Percentiles rank a stretch among this genome's conserved stretches.
Conservation (phyloP, 2,329 filamentous ascomycete genomes). For the Xylaria polymorpha region DNA sequence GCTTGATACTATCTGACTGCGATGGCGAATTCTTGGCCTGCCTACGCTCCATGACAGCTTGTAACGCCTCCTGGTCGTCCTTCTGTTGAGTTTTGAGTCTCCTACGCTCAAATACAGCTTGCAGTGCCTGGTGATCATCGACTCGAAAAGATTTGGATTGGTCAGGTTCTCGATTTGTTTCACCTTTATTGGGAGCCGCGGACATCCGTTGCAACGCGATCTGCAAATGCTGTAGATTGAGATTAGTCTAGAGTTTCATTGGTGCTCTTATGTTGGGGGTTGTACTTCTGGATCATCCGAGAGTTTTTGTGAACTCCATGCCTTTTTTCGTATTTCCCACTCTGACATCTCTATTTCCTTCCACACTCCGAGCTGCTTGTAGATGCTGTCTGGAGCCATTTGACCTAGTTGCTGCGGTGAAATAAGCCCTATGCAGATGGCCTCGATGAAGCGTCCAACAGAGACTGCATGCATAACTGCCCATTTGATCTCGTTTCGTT, state of each 20-base stretch:
- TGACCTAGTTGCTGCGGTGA: slow-evolving; percentile 36
- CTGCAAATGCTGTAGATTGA: slow-evolving; percentile 40
- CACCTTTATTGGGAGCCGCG: slow-evolving; percentile 24
- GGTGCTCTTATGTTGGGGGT: slow-evolving; percentile 23
- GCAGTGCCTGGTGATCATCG: slow-evolving; percentile 43
- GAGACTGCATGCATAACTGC: slow-evolving; percentile 41
- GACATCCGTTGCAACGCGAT: slow-evolving; percentile 38
- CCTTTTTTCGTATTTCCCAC: slow-evolving; percentile 36
- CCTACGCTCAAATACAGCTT: slow-evolving; percentile 39
- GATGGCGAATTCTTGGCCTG: slow-evolving; percentile 39
- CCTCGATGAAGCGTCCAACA: slow-evolving; percentile 43
- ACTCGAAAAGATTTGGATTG: slow-evolving; percentile 44
- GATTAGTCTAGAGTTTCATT: slow-evolving; percentile 37
- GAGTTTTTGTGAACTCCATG: slow-evolving; percentile 20
- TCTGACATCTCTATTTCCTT: slow-evolving; percentile 26
- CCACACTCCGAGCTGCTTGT: slow-evolving; percentile 21
- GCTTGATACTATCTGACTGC: slow-evolving; percentile 31
- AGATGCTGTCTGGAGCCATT: slow-evolving; percentile 36
- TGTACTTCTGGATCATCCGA: slow-evolving; percentile 43
- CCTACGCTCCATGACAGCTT: slow-evolving; percentile 40
- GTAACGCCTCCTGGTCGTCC: slow-evolving; percentile 37
- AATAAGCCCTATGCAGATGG: slow-evolving; percentile 38
- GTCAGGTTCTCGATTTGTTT: slow-evolving; percentile 11
- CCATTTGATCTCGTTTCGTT: slow-evolving; percentile 28
- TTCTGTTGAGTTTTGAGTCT: slow-evolving; percentile 34